Evolutionary conservation across 192 early-diverging fungal species (phyloP), one percentile per base, ranked within the genome.

Genomic region (Umbelopsis sp.): DNA sequence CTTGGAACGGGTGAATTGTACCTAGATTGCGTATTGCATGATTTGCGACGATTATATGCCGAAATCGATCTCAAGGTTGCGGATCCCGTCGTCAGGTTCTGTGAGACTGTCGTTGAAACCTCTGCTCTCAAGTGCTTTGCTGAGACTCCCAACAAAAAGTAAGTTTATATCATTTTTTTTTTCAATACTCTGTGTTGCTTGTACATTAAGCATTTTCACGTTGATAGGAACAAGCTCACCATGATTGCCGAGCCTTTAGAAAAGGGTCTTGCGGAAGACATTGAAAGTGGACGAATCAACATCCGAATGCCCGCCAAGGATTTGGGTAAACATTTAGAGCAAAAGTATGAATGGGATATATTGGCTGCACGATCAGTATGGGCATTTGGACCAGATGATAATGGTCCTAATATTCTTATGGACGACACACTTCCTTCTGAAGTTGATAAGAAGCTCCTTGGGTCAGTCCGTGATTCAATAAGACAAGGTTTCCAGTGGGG

Each of bases 11-110:
- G 98, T 52, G 98, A 99, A 79, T 77, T 99, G 47, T 98, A 97
- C 68, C 79, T 99, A 70, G 98, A 99, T 83, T 98, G 95, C 71
- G 94, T 96, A 0, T 79, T 99, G 75, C 97, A 99, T 74, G 98
- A 99, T 74, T 82, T 99, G 72, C 91, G 98, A 52, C 81, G 86
- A 70, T 81, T 98, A 79, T 98, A 97, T 78, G 86, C 96, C 1
- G 97, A 98, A 72, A 97, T 99, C 53, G 98, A 98, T 71, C 88
- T 99, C 73, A 97, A 97, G 84, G 95, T 99, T n/a, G 90, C 96
- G 0, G 97, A 99, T 78, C 97, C 98, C 7, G 95, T 97, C 16
- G 97, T 98, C 14, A 84, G 89, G 62, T 98, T 99, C 81, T 91
- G 93, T 66, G 98, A 99, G 76, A 97, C 96, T 8, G 96, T 98